phyloP scores from a whole-genome alignment of 305 asterid species.

The Euphrasia arctica region DNA sequence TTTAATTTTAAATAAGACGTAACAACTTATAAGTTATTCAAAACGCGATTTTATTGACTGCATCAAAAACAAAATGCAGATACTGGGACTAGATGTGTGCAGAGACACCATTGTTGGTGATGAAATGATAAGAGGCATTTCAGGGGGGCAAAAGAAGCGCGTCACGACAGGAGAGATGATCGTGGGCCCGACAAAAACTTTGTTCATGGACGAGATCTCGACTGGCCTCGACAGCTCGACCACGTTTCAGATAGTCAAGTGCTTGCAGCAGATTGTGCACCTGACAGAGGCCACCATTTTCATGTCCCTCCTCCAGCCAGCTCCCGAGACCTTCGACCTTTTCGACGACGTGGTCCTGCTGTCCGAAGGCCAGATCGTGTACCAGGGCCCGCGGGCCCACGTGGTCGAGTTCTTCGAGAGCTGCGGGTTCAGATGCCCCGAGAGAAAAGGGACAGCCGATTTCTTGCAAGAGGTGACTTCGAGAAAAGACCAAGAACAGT shows the following conservation, averaged over 20 bases:
- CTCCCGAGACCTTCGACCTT: constrained; percentile 71
- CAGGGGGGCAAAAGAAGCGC: constrained; percentile 96
- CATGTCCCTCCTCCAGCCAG: constrained; percentile 75
- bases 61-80: constrained; percentile 36
- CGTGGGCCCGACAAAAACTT: constrained; percentile 59
- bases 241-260: constrained; percentile 64
- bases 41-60: too few species aligned
- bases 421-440: constrained; percentile 72
- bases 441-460: constrained; percentile 69
- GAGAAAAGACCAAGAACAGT: constrained; percentile 86
- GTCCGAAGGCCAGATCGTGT: constrained; percentile 59
- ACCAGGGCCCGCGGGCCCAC: constrained; percentile 57
- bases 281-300: constrained; percentile 62
- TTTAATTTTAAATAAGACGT: too few species aligned
- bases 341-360: constrained; percentile 61
- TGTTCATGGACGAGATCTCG: constrained; percentile 74
- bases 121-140: constrained; percentile 86
- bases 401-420: constrained; percentile 56
- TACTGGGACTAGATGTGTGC: constrained; percentile 86
- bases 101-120: constrained; percentile 85
- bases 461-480: constrained; percentile 90
- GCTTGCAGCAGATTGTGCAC: constrained; percentile 65
- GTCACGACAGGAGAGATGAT: constrained; percentile 91
- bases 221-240: constrained; percentile 80
- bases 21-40: too few species aligned